These are phyloP conservation scores for Pyrus pyrifolia DNA, from an alignment of 306 rosid species.

Conservation along the genomic window DNA sequence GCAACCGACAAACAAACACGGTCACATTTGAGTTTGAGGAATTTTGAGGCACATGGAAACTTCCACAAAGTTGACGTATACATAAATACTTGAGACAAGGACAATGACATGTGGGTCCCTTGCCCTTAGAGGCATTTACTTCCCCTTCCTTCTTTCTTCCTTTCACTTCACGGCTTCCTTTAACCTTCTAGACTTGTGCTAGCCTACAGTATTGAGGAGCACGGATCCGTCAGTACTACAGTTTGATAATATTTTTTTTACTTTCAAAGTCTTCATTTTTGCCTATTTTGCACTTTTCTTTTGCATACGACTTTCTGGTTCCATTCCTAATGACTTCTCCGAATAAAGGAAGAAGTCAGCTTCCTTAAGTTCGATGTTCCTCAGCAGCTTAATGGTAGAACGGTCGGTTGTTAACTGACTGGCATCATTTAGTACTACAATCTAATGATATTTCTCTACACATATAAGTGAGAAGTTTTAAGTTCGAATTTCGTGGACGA, in stretches of 20 bases:
- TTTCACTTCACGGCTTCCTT: not conserved
- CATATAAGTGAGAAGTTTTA: too few relatives aligned
- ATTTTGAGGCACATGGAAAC: constrained; percentile 16
- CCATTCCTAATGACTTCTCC: not conserved
- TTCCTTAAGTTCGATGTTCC: too few relatives aligned
- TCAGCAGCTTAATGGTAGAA: too few relatives aligned
- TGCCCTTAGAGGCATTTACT: not conserved
- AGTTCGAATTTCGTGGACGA: too few relatives aligned
- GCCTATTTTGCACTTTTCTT: not conserved
- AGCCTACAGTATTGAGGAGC: not conserved
- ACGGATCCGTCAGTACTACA: fast-evolving
- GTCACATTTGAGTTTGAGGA: constrained; percentile 30
- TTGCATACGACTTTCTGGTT: not conserved
- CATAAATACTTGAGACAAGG: not conserved
- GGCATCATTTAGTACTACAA: too few relatives aligned
- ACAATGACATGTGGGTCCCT: constrained; percentile 28
- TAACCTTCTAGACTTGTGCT: not conserved
- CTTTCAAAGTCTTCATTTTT: too few relatives aligned
- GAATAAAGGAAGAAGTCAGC: not conserved
- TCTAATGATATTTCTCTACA: too few relatives aligned
- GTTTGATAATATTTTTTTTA: too few relatives aligned
- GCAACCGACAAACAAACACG: constrained; percentile 36
- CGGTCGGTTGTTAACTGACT: too few relatives aligned
- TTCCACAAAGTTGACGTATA: constrained; percentile 30
- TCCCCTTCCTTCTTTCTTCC: not conserved